Base-by-base conservation (phyloP, 1,284 basidiomycete genomes). In the Trametes pubescens region DNA sequence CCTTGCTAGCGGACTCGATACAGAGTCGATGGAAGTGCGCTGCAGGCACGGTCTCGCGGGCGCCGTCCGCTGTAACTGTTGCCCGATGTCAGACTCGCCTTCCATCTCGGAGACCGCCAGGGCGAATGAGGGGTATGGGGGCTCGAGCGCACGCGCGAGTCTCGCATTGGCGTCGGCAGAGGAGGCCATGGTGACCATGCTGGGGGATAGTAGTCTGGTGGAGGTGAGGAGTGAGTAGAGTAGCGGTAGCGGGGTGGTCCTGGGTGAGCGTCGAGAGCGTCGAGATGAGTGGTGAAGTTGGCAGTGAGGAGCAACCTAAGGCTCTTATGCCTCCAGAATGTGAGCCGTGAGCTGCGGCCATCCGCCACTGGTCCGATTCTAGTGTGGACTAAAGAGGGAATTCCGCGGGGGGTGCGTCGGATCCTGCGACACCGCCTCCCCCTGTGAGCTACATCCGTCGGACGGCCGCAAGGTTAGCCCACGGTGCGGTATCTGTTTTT, bases 51-150 rank as follows among this genome's bases (percentile, higher is more conserved):
- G 49, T 32, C 49, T 34, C 26, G 13, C 18, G 4, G 49, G 38
- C 9, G 52, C 26, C 22, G 37, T 38, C 8, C 52, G 37, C 37
- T 29, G 52, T 8, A n/a, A 8, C 43, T 59, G 49, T 44, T 21
- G 40, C 16, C 47, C 24, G 14, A 11, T 18, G 32, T 54, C 43
- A 54, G 48, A 37, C 34, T 16, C 24, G n/a, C 52, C n/a, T 21
- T 61, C 49, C 54, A 61, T 43, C 34, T 60, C 13, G 43, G 57
- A 56, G 48, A 58, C 38, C 24, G 49, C 48, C 8, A 52, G 37
- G 32, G 49, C 38, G 29, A 59, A 51, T 26, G 57, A 52, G n/a
- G 57, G 51, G 40, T 52, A 59, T 24, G n/a, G 10, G 5, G 57
- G 48, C 57, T 58, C 57, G n/a, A 59, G 38, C 16, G 51, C 22